Conservation (phyloP, 2,329 filamentous ascomycete genomes). For the Stemphylium vesicarium region DNA sequence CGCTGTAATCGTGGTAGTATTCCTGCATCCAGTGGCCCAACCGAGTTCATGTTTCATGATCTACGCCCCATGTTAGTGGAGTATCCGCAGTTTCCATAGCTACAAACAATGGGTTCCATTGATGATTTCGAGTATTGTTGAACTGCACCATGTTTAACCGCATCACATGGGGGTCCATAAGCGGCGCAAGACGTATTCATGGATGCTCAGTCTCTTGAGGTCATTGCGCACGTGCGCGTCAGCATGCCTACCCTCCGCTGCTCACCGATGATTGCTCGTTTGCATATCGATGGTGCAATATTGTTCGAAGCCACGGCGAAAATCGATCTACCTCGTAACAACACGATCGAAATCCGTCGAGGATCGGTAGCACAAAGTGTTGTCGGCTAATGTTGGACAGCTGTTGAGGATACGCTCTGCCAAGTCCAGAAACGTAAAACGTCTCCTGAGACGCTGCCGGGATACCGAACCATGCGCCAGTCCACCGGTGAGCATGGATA, state of each 20-base stretch:
- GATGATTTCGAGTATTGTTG: conserved; percentile 15
- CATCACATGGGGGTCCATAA: conserved; percentile 4
- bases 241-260: conserved; percentile 15
- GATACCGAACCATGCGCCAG: conserved; percentile 9
- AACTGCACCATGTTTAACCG: conserved; percentile 26
- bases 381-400: conserved; percentile 2
- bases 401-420: neutral
- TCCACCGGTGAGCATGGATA: conserved; percentile 7
- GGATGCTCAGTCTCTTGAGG: conserved; percentile 5
- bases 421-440: conserved; percentile 2
- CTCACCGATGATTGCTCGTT: conserved; percentile 16
- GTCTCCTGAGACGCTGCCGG: conserved; percentile 4
- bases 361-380: conserved; percentile 1
- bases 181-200: neutral
- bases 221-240: conserved; percentile 18
- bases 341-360: conserved; percentile 6
- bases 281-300: conserved; percentile 4
- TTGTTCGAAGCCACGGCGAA: conserved; percentile 5
- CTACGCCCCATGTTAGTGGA: conserved; percentile 13
- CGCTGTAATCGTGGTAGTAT: neutral
- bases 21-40: neutral
- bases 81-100: neutral
- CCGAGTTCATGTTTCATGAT: conserved; percentile 16
- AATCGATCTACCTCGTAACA: conserved; percentile 4
- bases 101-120: neutral